Percentiles rank a stretch among this genome's conserved stretches.
phyloP scores from a whole-genome alignment of 306 rosid species.

The Fragaria ananassa region DNA sequence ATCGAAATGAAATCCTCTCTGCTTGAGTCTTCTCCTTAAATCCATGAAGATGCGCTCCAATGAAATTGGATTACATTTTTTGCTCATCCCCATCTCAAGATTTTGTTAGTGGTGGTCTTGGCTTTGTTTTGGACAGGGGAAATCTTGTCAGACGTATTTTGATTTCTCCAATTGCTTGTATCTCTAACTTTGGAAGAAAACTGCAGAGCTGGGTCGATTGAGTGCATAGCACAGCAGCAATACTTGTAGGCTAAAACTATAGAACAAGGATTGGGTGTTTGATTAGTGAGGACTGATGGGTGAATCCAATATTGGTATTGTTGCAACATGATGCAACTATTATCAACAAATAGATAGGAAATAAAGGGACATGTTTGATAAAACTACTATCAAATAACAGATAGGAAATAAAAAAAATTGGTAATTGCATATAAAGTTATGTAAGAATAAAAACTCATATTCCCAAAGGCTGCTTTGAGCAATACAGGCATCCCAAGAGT shows the following conservation, averaged over 20 bases:
- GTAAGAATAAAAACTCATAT: neutral
- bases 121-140: too few relatives aligned
- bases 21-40: conserved; percentile 68
- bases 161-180: too few relatives aligned
- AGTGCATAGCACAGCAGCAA: too few relatives aligned
- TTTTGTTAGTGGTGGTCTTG: neutral
- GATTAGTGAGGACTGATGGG: too few relatives aligned
- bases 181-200: too few relatives aligned
- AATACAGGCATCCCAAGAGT: conserved; percentile 69
- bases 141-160: neutral
- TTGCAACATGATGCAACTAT: too few relatives aligned
- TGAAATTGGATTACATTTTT: conserved; percentile 60
- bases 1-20: conserved; percentile 56
- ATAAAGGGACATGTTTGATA: too few relatives aligned
- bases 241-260: too few relatives aligned
- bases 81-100: neutral
- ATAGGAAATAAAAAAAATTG: neutral
- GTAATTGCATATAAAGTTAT: neutral
- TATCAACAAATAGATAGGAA: too few relatives aligned
- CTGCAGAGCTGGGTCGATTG: neutral
- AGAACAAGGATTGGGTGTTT: too few relatives aligned
- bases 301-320: too few relatives aligned
- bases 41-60: conserved; percentile 73
- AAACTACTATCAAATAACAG: too few relatives aligned
- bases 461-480: conserved; percentile 14